These are phyloP conservation scores for Lignosus rhinocerotis DNA, from an alignment of 1,284 basidiomycete genomes.

Conservation along the genomic window DNA sequence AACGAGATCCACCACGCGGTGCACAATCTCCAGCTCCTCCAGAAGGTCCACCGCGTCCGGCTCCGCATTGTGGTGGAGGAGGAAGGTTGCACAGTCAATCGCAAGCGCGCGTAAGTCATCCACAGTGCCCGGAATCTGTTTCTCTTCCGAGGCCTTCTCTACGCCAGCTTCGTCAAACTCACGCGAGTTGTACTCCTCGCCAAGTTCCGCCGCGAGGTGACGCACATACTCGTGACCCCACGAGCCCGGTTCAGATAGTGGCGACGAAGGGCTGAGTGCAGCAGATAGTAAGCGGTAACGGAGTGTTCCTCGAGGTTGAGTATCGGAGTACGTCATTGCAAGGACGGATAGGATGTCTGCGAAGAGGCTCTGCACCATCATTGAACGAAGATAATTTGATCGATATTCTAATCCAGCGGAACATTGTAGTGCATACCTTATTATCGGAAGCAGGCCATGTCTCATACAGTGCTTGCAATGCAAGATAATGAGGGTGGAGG, in stretches of 20 bases:
- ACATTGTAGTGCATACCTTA: slow-evolving; percentile 51
- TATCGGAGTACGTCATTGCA: slow-evolving; percentile 99
- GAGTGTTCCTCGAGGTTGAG: slow-evolving; percentile 90
- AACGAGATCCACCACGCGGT: slow-evolving; percentile 74
- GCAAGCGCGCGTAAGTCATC: slow-evolving; percentile 82
- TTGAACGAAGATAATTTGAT: neutral
- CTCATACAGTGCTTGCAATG: slow-evolving; percentile 82
- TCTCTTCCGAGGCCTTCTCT: slow-evolving; percentile 33
- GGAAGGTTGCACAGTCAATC: slow-evolving; percentile 87
- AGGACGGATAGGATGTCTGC: slow-evolving; percentile 99
- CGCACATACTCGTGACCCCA: slow-evolving; percentile 99
- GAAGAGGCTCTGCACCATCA: slow-evolving; percentile 76
- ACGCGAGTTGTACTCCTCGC: slow-evolving; percentile 84
- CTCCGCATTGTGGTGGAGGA: slow-evolving; percentile 95
- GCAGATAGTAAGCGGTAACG: slow-evolving; percentile 86
- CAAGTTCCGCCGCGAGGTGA: slow-evolving; percentile 95
- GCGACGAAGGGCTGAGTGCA: slow-evolving; percentile 62
- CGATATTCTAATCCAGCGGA: neutral
- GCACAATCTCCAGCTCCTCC: slow-evolving; percentile 92
- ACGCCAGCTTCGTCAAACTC: slow-evolving; percentile 43
- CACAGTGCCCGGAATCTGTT: slow-evolving; percentile 47
- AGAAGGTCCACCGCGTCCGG: slow-evolving; percentile 97
- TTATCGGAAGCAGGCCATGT: slow-evolving; percentile 78
- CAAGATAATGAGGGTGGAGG: slow-evolving; percentile 92
- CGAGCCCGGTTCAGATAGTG: slow-evolving; percentile 84